Base-by-base conservation (phyloP, 169 alveolate species). In the Plasmodium ovale region DNA sequence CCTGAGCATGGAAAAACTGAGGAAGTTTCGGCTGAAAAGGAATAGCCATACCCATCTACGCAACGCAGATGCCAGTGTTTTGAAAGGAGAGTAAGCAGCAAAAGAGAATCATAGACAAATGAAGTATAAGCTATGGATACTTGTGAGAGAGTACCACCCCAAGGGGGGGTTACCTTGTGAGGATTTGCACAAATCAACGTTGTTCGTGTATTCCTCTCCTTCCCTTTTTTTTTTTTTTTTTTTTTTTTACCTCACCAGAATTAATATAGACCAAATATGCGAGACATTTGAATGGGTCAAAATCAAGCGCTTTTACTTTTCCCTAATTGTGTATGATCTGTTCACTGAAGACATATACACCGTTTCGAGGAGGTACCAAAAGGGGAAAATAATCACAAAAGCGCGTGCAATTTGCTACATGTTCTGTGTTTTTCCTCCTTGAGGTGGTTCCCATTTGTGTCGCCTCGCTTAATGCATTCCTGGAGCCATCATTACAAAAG, bases 201-300 rank as follows among this genome's bases (percentile, higher is more conserved):
- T 60, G 16, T 60, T 60, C 42, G 4, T 51, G 16, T 59, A 39
- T 47, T n/a, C 14, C 37, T 16, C 70, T 7, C 23, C 12, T 39
- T 14, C 23, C 25, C 49, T 6, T 21, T 53, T 47, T 58, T 19
- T 35, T 23, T 39, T 0, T 72, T n/a, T n/a, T n/a, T n/a, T n/a
- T n/a, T n/a, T n/a, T n/a, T n/a, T n/a, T n/a, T n/a, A n/a, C 19
- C 19, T 53, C 16, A 3, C 51, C n/a, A 79, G 89, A 35, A 64
- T 39, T 42, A 27, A 79, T 56, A 65, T 79, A 10, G 89, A 79
- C 23, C 51, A 79, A 33, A 79, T 79, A 37, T 79, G 42, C 39
- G 71, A 79, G 21, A 79, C 27, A 27, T 79, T 79, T 37, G 89
- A 79, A 29, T 79, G 89, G 89, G 72, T 23, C 29, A 79, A 79